phyloP scores from a whole-genome alignment of 148 eudicot genomes.

The Chenopodium quinoa region DNA sequence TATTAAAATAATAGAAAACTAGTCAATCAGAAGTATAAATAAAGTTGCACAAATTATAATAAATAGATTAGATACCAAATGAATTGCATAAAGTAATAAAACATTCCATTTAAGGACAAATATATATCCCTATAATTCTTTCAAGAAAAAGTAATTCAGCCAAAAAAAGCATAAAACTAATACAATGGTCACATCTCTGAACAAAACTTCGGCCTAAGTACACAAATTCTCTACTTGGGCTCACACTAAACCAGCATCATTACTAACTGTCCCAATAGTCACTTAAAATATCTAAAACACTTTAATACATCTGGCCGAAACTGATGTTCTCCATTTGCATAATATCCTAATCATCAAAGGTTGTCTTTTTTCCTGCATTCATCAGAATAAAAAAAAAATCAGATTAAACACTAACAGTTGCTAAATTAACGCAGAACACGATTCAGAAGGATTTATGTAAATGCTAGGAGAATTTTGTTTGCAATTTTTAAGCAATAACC shows the following conservation, averaged over 20 bases:
- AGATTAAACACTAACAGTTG: too few species aligned
- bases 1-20: too few species aligned
- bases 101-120: neutral
- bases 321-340: neutral
- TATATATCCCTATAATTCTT: neutral
- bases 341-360: slow-evolving; percentile 20
- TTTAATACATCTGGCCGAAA: neutral
- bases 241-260: neutral
- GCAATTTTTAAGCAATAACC: too few species aligned
- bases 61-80: neutral
- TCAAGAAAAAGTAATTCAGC: neutral
- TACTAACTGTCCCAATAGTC: neutral
- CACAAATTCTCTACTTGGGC: neutral
- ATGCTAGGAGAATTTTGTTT: too few species aligned
- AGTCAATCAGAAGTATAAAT: too few species aligned
- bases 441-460: too few species aligned
- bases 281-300: neutral
- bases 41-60: too few species aligned
- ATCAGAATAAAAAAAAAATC: neutral
- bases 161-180: neutral
- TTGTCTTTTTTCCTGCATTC: slow-evolving; percentile 37
- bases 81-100: neutral
- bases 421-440: too few species aligned
- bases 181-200: neutral
- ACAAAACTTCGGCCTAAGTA: slow-evolving; percentile 7